These are phyloP conservation scores for Blastobotrys persicus DNA, from an alignment of 1,139 yeast genomes.

Conservation along the genomic window DNA sequence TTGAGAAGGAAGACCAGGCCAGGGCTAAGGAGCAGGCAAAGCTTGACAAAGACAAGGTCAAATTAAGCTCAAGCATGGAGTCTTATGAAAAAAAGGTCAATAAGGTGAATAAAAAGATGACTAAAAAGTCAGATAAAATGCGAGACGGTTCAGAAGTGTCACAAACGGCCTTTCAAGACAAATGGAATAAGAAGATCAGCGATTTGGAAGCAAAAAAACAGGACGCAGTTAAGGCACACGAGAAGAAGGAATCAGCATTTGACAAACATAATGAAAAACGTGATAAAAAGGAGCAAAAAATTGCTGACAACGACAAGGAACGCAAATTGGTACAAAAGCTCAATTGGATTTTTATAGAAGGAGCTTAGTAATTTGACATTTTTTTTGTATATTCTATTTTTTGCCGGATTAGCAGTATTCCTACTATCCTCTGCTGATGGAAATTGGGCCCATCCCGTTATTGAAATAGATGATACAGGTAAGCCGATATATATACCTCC, in stretches of 20 bases:
- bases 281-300: conserved; percentile 7
- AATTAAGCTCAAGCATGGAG: neutral
- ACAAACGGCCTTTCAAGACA: conserved; percentile 4
- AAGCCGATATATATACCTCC: too few species aligned
- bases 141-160: neutral
- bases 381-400: neutral
- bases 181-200: conserved; percentile 3
- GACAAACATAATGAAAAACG: conserved; percentile 7
- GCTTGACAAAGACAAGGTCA: conserved; percentile 5
- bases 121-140: conserved; percentile 7
- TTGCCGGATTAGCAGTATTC: too few species aligned
- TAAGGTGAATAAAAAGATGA: conserved; percentile 6
- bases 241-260: conserved; percentile 3
- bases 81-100: conserved; percentile 5
- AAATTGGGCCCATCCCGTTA: too few species aligned
- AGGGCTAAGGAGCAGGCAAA: conserved; percentile 5
- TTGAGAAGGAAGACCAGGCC: conserved; percentile 5
- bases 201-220: neutral
- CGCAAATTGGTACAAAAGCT: conserved; percentile 4
- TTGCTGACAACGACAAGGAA: conserved; percentile 8
- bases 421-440: too few species aligned
- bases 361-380: neutral
- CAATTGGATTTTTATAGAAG: conserved; percentile 9
- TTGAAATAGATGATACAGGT: too few species aligned
- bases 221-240: neutral